Percentiles rank a stretch among this genome's conserved stretches.
phyloP scores from a whole-genome alignment of 2,329 filamentous ascomycete species.

The Fusarium sp. region DNA sequence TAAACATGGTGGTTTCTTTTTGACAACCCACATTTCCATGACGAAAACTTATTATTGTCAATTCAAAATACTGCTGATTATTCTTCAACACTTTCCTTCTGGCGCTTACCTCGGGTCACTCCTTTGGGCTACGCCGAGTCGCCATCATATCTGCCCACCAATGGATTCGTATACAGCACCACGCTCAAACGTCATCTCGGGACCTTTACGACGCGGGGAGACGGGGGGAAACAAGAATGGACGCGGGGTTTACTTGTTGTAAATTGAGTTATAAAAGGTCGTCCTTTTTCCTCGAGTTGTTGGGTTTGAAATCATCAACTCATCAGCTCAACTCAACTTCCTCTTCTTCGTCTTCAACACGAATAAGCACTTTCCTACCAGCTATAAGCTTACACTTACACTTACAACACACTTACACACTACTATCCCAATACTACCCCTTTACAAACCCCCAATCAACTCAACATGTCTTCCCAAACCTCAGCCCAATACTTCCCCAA shows the following conservation, averaged over 20 bases:
- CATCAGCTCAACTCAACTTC: conserved; percentile 23
- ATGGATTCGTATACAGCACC: conserved; percentile 33
- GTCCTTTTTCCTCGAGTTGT: conserved; percentile 26
- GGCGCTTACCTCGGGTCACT: conserved; percentile 42
- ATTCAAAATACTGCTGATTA: background rate
- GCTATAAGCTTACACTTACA: conserved; percentile 6
- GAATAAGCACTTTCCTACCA: conserved; percentile 10
- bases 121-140: conserved; percentile 40
- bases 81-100: conserved; percentile 10
- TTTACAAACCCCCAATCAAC: conserved; percentile 10
- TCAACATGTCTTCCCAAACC: conserved; percentile 45
- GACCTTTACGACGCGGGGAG: conserved; percentile 35
- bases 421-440: background rate
- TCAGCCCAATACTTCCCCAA: conserved; percentile 43
- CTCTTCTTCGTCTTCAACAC: conserved; percentile 27
- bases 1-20: conserved; percentile 42
- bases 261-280: conserved; percentile 31
- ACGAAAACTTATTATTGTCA: conserved; percentile 40
- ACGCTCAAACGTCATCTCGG: conserved; percentile 43
- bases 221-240: conserved; percentile 21
- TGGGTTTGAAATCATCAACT: conserved; percentile 6
- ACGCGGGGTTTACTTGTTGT: conserved; percentile 28
- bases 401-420: background rate
- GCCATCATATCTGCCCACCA: conserved; percentile 35
- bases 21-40: conserved; percentile 40